These are phyloP conservation scores for Phytophthora sp. DNA, from an alignment of 352 stramenopile species.

Conservation along the genomic window DNA sequence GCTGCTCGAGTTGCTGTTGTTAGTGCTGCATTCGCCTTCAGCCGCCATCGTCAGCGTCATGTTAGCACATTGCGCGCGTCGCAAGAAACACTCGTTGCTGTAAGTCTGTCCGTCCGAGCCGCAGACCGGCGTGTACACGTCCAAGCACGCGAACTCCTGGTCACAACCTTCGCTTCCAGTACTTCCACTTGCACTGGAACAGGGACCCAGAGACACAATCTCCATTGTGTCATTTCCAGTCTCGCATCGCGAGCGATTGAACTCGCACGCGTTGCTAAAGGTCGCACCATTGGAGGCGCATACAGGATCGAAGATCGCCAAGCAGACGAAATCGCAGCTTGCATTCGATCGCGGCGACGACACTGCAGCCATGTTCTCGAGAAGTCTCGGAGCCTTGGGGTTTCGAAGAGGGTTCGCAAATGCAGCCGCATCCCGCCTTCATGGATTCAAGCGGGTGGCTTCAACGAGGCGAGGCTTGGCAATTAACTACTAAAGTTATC, in stretches of 20 bases:
- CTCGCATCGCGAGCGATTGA: constrained; percentile 49
- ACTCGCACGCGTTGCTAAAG: constrained; percentile 58
- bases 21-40: constrained; percentile 24
- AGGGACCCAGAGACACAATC: constrained; percentile 32
- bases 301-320: constrained; percentile 41
- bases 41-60: constrained; percentile 21
- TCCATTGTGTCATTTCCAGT: constrained; percentile 22
- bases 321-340: constrained; percentile 25
- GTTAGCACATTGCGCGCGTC: constrained; percentile 29
- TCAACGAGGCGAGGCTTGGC: no score
- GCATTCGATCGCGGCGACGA: neutral
- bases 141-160: constrained; percentile 33
- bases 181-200: constrained; percentile 14
- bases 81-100: constrained; percentile 49
- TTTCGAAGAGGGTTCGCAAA: constrained; percentile 7
- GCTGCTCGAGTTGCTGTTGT: neutral
- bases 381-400: neutral
- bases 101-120: constrained; percentile 54
- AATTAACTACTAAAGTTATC: no score
- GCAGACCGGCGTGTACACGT: constrained; percentile 43
- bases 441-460: constrained; percentile 3
- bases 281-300: constrained; percentile 63
- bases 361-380: neutral
- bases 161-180: constrained; percentile 6
- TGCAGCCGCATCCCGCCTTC: neutral